Evolutionary conservation across 257 asterid species (phyloP).

Genomic region (Solanum chmielewskii): DNA sequence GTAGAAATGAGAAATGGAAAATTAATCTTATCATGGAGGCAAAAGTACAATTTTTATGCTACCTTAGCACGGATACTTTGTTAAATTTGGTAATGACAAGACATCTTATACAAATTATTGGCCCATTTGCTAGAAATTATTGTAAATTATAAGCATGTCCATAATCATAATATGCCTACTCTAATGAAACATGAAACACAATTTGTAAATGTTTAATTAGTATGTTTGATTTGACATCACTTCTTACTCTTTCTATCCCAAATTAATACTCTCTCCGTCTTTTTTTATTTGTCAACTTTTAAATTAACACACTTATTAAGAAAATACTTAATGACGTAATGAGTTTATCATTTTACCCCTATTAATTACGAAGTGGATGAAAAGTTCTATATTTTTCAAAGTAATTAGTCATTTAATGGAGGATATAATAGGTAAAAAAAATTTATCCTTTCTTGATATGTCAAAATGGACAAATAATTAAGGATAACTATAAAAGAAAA

Average conservation of each 20-base stretch:
- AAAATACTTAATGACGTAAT: too few species aligned
- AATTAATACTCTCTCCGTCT: fast-evolving
- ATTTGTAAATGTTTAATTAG: neutral
- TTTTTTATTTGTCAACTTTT: too few species aligned
- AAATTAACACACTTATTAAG: too few species aligned
- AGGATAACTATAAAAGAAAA: too few species aligned
- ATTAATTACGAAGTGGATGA: too few species aligned
- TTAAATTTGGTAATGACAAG: neutral
- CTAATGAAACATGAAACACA: neutral
- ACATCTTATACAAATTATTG: neutral
- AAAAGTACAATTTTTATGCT: neutral
- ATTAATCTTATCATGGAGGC: neutral
- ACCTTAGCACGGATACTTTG: neutral
- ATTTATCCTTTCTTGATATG: too few species aligned
- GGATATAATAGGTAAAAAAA: too few species aligned
- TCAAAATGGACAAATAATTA: too few species aligned
- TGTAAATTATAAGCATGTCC: neutral
- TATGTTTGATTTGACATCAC: neutral
- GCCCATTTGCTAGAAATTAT: neutral
- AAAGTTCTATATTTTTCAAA: too few species aligned
- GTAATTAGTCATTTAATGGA: too few species aligned
- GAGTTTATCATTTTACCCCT: too few species aligned
- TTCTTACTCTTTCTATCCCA: neutral
- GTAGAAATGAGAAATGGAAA: neutral
- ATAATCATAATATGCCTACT: neutral